Evolutionary conservation across 805 yeast genomes (phyloP).

Genomic region (Ogataea kodamae): DNA sequence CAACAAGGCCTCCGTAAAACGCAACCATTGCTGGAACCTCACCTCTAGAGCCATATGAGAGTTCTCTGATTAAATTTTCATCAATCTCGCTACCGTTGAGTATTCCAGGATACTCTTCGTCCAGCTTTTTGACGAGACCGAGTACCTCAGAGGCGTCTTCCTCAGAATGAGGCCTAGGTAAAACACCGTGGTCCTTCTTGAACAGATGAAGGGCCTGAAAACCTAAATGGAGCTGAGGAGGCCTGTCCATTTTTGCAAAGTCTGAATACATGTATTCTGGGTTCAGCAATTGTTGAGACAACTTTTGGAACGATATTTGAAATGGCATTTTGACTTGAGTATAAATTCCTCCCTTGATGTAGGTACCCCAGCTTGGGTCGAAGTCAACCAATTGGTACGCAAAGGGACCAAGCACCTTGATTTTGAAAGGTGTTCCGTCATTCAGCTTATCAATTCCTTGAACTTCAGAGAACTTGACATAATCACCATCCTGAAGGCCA

Average conservation of each 20-base stretch:
- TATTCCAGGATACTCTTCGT: conserved; percentile 51
- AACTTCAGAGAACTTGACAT: conserved; percentile 81
- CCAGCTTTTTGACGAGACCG: conserved; percentile 55
- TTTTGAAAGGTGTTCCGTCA: conserved; percentile 67
- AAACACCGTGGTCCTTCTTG: conserved; percentile 55
- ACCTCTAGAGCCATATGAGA: conserved; percentile 85
- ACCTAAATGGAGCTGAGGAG: conserved; percentile 85
- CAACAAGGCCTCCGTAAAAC: conserved; percentile 88
- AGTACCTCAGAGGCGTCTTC: conserved; percentile 71
- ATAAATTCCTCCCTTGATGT: conserved; percentile 82
- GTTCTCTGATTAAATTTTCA: conserved; percentile 61
- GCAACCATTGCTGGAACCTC: conserved; percentile 89
- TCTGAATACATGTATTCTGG: conserved; percentile 86
- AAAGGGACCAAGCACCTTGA: conserved; percentile 90
- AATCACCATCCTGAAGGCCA: conserved; percentile 89
- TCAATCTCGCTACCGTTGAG: conserved; percentile 56
- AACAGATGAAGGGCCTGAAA: conserved; percentile 86
- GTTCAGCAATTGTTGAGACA: conserved; percentile 57
- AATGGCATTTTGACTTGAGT: conserved; percentile 88
- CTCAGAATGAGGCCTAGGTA: conserved; percentile 75
- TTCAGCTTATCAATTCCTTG: conserved; percentile 74
- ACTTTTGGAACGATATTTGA: conserved; percentile 56
- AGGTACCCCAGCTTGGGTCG: conserved; percentile 55
- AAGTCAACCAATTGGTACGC: conserved; percentile 70
- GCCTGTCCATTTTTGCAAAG: conserved; percentile 91